Percentiles rank a stretch among this genome's conserved stretches.
Conservation (phyloP, 768 basidiomycete species). For the Mycena venus region DNA sequence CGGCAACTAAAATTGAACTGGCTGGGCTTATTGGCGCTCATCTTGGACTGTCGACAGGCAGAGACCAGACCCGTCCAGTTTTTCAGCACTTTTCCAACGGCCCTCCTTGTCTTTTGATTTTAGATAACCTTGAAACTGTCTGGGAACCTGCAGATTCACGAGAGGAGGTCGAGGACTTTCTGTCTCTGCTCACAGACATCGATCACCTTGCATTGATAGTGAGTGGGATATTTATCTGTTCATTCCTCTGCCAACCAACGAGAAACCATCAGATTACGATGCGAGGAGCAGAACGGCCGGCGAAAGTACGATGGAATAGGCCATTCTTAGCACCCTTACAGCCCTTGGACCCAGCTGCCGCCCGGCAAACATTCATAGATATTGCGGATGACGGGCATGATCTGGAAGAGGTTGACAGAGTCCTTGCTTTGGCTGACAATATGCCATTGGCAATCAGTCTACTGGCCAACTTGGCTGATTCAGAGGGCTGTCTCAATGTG, state of each 20-base stretch:
- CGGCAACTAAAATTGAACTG: neutral
- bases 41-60: neutral
- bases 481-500: no score
- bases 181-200: neutral
- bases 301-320: no score
- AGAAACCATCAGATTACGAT: neutral
- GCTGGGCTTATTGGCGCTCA: neutral
- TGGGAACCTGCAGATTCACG: neutral
- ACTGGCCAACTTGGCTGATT: no score
- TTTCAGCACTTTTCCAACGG: neutral
- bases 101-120: neutral
- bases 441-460: no score
- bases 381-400: no score
- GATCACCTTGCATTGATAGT: neutral
- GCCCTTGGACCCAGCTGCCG: neutral
- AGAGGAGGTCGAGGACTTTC: neutral
- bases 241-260: neutral
- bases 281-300: neutral
- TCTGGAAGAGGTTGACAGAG: no score
- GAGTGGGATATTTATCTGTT: neutral
- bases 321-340: neutral
- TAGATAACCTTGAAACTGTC: neutral
- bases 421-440: no score
- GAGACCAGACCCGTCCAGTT: neutral
- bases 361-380: no score